Conservation (phyloP, 441 rosid species). For the Melastoma candidum region DNA sequence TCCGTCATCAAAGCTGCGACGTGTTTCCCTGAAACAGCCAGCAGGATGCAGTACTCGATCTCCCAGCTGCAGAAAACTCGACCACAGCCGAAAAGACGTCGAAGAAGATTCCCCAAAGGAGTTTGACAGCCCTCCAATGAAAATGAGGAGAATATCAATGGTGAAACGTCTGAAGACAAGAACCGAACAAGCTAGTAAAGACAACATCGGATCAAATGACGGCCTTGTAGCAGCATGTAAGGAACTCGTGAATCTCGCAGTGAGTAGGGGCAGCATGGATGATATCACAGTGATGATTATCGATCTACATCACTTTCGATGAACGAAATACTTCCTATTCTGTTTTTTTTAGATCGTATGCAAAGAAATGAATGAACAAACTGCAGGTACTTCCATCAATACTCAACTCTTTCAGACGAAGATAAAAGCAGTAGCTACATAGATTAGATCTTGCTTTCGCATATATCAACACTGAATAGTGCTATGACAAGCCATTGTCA, state of each 20-base stretch:
- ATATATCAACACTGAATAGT: neutral
- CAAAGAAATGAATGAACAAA: no score
- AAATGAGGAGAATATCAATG: slow-evolving; percentile 37
- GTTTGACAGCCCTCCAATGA: slow-evolving; percentile 45
- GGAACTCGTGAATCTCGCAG: slow-evolving; percentile 61
- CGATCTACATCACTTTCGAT: slow-evolving; percentile 43
- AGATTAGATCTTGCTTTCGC: neutral
- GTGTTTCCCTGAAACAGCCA: slow-evolving; percentile 44
- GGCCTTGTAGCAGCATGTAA: slow-evolving; percentile 48
- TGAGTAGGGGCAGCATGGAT: slow-evolving; percentile 65
- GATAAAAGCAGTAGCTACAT: neutral
- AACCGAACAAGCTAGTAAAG: slow-evolving; percentile 26
- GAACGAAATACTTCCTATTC: slow-evolving; percentile 2
- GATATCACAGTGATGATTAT: slow-evolving; percentile 75
- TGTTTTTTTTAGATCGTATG: no score
- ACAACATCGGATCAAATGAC: slow-evolving; percentile 18
- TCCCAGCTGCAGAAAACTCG: slow-evolving; percentile 22
- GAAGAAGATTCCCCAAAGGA: slow-evolving; percentile 34
- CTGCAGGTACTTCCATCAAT: no score
- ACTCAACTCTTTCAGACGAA: neutral
- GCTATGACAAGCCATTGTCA: slow-evolving; percentile 9
- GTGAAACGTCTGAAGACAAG: slow-evolving; percentile 32
- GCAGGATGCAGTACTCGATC: slow-evolving; percentile 19
- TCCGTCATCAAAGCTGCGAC: slow-evolving; percentile 52
- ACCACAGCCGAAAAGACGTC: slow-evolving; percentile 18